Percentiles rank a stretch among this genome's conserved stretches.
These are phyloP conservation scores for Dendrobium nobile DNA, from an alignment of 106 monocot genomes.

Conservation along the genomic window DNA sequence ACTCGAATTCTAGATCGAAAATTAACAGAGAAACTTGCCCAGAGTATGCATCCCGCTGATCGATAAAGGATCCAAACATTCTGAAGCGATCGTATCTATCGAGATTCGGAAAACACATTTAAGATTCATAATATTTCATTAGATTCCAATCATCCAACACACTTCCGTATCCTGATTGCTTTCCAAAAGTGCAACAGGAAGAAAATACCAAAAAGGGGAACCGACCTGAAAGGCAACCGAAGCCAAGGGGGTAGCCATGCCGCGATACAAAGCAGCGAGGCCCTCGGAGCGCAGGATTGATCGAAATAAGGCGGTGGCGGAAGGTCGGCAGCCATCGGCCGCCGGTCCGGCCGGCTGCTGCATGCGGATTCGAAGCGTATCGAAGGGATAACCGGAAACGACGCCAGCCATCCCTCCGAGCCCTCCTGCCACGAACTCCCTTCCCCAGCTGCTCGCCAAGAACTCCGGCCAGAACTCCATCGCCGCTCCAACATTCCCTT, in stretches of 20 bases:
- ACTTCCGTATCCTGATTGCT: not conserved
- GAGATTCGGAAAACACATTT: not conserved
- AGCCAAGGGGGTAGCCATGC: conserved; percentile 85
- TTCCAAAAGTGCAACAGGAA: too few species aligned
- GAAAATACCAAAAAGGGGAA: not conserved
- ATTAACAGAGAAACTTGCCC: too few species aligned
- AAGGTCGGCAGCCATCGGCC: conserved; percentile 5
- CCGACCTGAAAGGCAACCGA: conserved; percentile 82
- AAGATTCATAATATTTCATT: not conserved
- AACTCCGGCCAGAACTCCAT: conserved; percentile 99
- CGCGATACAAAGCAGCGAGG: conserved; percentile 68
- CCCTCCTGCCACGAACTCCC: conserved; percentile 88
- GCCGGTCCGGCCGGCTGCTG: conserved; percentile 50
- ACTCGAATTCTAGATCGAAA: too few species aligned
- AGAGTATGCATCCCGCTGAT: not conserved
- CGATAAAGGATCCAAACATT: not conserved
- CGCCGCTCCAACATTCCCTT: conserved; percentile 24
- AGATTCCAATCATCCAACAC: not conserved
- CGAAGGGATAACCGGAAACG: conserved; percentile 75
- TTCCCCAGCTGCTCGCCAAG: conserved; percentile 85
- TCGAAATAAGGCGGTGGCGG: conserved; percentile 48
- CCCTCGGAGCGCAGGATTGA: conserved; percentile 77
- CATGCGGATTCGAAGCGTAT: conserved; percentile 74
- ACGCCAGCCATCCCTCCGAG: conserved; percentile 94
- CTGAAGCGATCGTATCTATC: not conserved